Conservation (phyloP, 2,329 filamentous ascomycete genomes). For the Pyrenophora teres region DNA sequence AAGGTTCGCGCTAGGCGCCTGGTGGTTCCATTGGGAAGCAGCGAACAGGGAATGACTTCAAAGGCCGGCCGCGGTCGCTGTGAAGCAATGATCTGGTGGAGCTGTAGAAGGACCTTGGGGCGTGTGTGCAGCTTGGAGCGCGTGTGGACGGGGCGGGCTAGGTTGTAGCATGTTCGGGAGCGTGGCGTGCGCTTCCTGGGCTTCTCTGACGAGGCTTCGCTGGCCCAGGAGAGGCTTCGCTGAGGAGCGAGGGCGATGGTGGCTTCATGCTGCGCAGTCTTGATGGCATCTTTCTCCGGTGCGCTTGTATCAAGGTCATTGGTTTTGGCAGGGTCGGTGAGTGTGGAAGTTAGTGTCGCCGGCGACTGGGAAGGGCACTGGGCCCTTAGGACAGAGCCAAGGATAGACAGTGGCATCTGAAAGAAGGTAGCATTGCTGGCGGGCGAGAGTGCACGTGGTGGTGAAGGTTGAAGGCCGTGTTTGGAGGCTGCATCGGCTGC, state of each 20-base stretch:
- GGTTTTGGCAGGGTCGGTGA: slow-evolving; percentile 1
- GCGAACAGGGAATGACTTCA: slow-evolving; percentile 73
- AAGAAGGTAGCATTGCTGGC: slow-evolving; percentile 33
- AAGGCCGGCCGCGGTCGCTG: slow-evolving; percentile 68
- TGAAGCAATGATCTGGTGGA: slow-evolving; percentile 67
- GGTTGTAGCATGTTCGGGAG: slow-evolving; percentile 66
- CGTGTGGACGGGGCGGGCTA: slow-evolving; percentile 69
- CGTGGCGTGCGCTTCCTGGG: slow-evolving; percentile 55
- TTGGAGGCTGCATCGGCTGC: slow-evolving; percentile 42
- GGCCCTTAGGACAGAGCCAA: slow-evolving; percentile 38
- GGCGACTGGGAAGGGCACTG: slow-evolving; percentile 26
- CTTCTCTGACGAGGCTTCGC: slow-evolving; percentile 44
- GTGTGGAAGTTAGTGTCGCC: slow-evolving; percentile 1
- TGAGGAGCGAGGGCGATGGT: slow-evolving; percentile 27
- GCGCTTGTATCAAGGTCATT: slow-evolving; percentile 1
- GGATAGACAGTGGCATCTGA: slow-evolving; percentile 43
- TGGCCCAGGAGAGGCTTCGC: slow-evolving; percentile 47
- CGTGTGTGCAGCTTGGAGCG: slow-evolving; percentile 67
- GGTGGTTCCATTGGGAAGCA: slow-evolving; percentile 55
- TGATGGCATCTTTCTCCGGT: slow-evolving; percentile 12
- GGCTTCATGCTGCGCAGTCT: slow-evolving; percentile 11
- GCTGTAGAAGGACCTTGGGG: slow-evolving; percentile 71
- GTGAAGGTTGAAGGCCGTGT: slow-evolving; percentile 42
- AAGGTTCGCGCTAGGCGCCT: slow-evolving; percentile 66
- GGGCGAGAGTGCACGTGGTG: slow-evolving; percentile 24